phyloP scores from a whole-genome alignment of 2,329 filamentous ascomycete species.

The Alternaria rosae region DNA sequence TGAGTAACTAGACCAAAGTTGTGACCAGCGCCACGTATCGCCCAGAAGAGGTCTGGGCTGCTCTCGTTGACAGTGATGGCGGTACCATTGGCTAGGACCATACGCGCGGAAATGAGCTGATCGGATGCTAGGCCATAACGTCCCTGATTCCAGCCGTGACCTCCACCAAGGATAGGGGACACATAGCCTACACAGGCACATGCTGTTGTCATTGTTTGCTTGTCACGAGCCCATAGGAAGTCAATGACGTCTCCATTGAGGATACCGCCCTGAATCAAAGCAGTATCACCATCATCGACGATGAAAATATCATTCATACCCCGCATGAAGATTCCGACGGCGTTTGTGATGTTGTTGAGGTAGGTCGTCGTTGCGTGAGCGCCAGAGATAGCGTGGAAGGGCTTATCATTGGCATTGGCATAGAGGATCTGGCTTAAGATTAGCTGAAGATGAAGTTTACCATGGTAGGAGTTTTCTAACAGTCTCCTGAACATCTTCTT shows the following conservation, averaged over 20 bases:
- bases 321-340: constrained; percentile 42
- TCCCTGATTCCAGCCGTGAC: constrained; percentile 64
- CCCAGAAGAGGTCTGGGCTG: constrained; percentile 51
- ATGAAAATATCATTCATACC: constrained; percentile 33
- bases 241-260: constrained; percentile 33
- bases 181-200: constrained; percentile 58
- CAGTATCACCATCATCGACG: constrained; percentile 23
- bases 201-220: constrained; percentile 27
- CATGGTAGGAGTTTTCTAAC: constrained; percentile 8
- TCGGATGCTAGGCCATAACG: constrained; percentile 48
- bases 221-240: constrained; percentile 36
- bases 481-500: constrained; percentile 29
- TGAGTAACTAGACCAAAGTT: constrained; percentile 45
- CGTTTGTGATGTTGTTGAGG: constrained; percentile 32
- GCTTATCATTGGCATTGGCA: constrained; percentile 32
- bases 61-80: constrained; percentile 41
- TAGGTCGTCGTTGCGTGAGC: constrained; percentile 44
- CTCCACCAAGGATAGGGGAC: constrained; percentile 64
- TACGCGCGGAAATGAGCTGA: constrained; percentile 29
- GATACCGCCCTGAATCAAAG: constrained; percentile 38
- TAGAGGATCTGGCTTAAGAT: constrained; percentile 22
- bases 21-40: constrained; percentile 46
- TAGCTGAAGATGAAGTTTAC: neutral
- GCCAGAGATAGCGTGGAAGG: constrained; percentile 49
- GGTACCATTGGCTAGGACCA: constrained; percentile 51